These are phyloP conservation scores for Lachnellula arida DNA, from an alignment of 2,329 filamentous ascomycete species.

Conservation along the genomic window DNA sequence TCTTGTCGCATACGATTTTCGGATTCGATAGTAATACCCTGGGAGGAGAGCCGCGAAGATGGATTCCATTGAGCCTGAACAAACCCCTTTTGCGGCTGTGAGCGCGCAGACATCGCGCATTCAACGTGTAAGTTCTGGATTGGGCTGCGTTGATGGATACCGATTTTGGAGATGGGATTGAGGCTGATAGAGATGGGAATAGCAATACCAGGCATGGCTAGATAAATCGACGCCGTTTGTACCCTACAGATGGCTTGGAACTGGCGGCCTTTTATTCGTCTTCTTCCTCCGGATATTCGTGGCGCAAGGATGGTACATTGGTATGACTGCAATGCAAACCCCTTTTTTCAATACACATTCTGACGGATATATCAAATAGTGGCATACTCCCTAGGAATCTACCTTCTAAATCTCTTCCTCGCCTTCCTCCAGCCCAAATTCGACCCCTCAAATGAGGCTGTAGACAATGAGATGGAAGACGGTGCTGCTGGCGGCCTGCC, in stretches of 20 bases:
- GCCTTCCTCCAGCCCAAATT: conserved; percentile 98
- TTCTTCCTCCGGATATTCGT: conserved; percentile 89
- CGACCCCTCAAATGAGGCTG: conserved; percentile 85
- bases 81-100: conserved; percentile 88
- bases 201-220: conserved; percentile 93
- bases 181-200: conserved; percentile 21
- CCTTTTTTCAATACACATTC: conserved; percentile 5
- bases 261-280: conserved; percentile 66
- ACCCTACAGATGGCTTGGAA: conserved; percentile 84
- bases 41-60: conserved; percentile 42
- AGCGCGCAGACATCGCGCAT: conserved; percentile 76
- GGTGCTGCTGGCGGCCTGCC: conserved; percentile 77
- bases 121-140: conserved; percentile 56
- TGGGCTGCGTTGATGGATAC: not conserved
- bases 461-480: conserved; percentile 95
- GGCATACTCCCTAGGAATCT: conserved; percentile 95
- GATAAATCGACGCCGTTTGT: conserved; percentile 91
- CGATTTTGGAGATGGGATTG: not conserved
- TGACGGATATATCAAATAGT: conserved; percentile 48
- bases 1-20: not conserved
- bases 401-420: conserved; percentile 97
- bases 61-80: conserved; percentile 83
- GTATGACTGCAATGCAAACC: conserved; percentile 47
- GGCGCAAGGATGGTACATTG: conserved; percentile 98
- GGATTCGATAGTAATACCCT: not conserved